Base-by-base conservation (phyloP, 78 protist species). In the Pigoraptor vietnamica region DNA sequence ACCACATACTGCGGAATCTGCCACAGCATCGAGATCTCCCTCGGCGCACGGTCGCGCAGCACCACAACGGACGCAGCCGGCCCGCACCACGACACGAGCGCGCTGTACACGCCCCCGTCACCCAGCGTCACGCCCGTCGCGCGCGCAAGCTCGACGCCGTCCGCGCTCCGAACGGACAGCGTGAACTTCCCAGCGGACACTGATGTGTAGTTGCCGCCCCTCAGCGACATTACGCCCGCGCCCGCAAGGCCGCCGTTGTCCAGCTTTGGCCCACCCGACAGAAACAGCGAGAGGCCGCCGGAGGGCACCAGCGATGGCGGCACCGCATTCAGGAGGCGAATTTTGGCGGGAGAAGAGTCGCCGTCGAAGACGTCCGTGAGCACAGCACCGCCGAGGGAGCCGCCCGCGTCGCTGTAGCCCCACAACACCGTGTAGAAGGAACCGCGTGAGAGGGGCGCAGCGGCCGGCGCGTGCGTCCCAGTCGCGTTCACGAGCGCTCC, bases 1-100 rank as follows among this genome's bases (percentile, higher is more conserved):
- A 95, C 33, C 24, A 94, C 36, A 83, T 94, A 93, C 92, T 95
- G 96, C 38, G 94, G 96, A 0, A 93, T 2, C 82, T 93, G 92
- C 67, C 0, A 24, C 90, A 79, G 2, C 25, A 40, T n/a, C 86
- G 39, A 81, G 37, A 39, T 40, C n/a, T 2, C 23, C 2, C 38
- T 35, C 6, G 24, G 34, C 29, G 24, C 14, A 14, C 0, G 0
- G 39, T 39, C 33, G 40, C 37, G n/a, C 33, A 67, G 32, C 25
- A 93, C 89, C 24, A 92, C 40, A 9, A 81, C 40, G 23, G 84
- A 36, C 35, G 56, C 90, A 1, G 24, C 39, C 34, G 90, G 82
- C 9, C 86, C 36, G 1, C 23, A 37, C 83, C 83, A 79, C 83
- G 34, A 1, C 35, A 79, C 33, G 33, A 37, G 56, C 67, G 32